phyloP scores from a whole-genome alignment of 2,329 filamentous ascomycete genomes.

The Elsinoe fawcettii region DNA sequence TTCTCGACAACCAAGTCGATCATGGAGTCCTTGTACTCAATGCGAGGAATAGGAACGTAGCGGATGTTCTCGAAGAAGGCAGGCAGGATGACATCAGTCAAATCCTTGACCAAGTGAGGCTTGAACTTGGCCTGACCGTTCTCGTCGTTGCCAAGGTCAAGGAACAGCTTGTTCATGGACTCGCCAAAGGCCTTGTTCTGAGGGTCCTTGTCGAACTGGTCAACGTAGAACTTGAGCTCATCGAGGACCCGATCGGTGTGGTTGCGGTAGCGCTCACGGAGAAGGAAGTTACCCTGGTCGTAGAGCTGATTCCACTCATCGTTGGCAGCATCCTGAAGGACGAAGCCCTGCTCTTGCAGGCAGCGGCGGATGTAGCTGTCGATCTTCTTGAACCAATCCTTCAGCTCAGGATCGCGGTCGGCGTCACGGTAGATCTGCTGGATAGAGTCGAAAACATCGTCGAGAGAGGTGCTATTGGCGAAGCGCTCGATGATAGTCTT shows the following conservation, averaged over 20 bases:
- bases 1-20: conserved; percentile 91
- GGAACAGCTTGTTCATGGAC: conserved; percentile 76
- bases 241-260: conserved; percentile 83
- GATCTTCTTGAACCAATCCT: conserved; percentile 77
- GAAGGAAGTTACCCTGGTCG: conserved; percentile 75
- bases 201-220: conserved; percentile 82
- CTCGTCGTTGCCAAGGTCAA: conserved; percentile 78
- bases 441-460: conserved; percentile 78
- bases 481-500: conserved; percentile 81
- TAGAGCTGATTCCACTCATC: conserved; percentile 78
- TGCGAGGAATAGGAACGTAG: conserved; percentile 87
- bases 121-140: conserved; percentile 85
- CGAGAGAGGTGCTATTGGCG: conserved; percentile 83
- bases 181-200: conserved; percentile 75
- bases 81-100: conserved; percentile 80
- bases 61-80: conserved; percentile 72
- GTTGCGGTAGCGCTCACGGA: conserved; percentile 77
- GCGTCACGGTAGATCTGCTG: conserved; percentile 80
- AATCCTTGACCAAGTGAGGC: conserved; percentile 81
- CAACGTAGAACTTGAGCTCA: conserved; percentile 80
- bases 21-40: conserved; percentile 79
- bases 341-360: conserved; percentile 82
- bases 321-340: conserved; percentile 72
- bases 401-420: conserved; percentile 77
- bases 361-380: conserved; percentile 73